Base-by-base conservation (phyloP, 371 early-diverging fungal species). In the Actinomucor elegans region DNA sequence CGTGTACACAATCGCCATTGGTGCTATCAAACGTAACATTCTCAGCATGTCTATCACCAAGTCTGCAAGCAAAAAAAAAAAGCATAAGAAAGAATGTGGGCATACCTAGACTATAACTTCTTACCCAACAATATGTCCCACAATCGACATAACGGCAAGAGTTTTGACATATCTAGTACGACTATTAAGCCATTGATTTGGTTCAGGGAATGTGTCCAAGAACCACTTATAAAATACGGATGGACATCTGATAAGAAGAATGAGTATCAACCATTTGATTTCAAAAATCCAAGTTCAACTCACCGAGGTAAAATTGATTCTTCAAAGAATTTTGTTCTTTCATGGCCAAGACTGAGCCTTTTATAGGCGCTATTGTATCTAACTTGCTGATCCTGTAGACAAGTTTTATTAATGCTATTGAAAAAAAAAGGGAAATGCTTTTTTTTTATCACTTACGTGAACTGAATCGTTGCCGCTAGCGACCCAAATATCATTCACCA, bases 41-140 rank as follows among this genome's bases (percentile, higher is more conserved):
- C 67, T 99, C 99, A 5, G 93, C 86, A 66, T 99, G 99, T 7
- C 99, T 85, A 73, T 99, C 99, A 8, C 99, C 99, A 21, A 99
- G 81, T 0, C 89, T 88, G 69, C 2, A 40, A 24, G 12, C 20
- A 9, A 41, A 45, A 31, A 29, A 28, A 26, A 20, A 18, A n/a
- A 43, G 23, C 31, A 14, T 6, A n/a, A n/a, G n/a, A 47, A 37
- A 8, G 23, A 20, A 21, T 21, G 36, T 28, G 28, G 28, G n/a
- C 26, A 49, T 5, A 24, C 2, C 7, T 43, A n/a, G n/a, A 26
- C 7, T 26, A 26, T 17, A 14, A 26, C 6, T 11, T 15, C 64
- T 71, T 76, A 90, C 75, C 99, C 99, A 32, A 99, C 81, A 27
- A 99, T 81, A 62, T 90, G 88, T 2, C 99, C 99, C 1, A 99